Evolutionary conservation across 2,329 filamentous ascomycete genomes (phyloP).

Genomic region (Emmonsiellopsis sp.): DNA sequence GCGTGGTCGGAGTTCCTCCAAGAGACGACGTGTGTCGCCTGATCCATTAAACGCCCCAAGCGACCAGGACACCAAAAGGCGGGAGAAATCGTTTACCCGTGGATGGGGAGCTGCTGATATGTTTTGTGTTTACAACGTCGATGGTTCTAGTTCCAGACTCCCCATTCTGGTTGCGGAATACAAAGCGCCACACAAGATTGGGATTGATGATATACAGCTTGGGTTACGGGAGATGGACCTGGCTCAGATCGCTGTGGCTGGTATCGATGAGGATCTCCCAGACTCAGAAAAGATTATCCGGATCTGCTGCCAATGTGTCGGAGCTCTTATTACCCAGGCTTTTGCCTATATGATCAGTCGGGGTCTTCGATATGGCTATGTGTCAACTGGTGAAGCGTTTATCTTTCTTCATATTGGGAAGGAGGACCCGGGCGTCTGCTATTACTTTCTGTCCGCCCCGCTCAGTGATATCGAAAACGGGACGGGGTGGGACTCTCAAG

Average conservation of each 20-base stretch:
- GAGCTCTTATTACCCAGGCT: conserved; percentile 37
- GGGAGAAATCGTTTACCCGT: conserved; percentile 10
- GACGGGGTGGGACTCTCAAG: background rate
- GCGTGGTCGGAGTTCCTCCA: background rate
- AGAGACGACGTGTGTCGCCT: background rate
- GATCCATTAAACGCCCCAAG: background rate
- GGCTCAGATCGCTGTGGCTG: conserved; percentile 23
- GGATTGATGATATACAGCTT: conserved; percentile 23
- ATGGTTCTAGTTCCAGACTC: background rate
- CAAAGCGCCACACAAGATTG: background rate
- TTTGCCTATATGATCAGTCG: conserved; percentile 43
- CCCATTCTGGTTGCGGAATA: background rate
- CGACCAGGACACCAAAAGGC: background rate
- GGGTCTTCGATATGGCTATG: conserved; percentile 35
- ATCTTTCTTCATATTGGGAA: conserved; percentile 32
- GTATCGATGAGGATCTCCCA: conserved; percentile 14
- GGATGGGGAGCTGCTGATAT: conserved; percentile 15
- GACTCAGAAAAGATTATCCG: conserved; percentile 25
- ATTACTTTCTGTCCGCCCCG: conserved; percentile 14
- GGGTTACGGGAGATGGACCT: conserved; percentile 36
- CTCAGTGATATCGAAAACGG: background rate
- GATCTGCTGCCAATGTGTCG: conserved; percentile 29
- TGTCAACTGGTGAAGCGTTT: conserved; percentile 36
- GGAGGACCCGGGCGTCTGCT: conserved; percentile 17
- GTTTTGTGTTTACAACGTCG: conserved; percentile 25